Evolutionary conservation across 768 basidiomycete species (phyloP).

Genomic region (Albatrellus ellisii): DNA sequence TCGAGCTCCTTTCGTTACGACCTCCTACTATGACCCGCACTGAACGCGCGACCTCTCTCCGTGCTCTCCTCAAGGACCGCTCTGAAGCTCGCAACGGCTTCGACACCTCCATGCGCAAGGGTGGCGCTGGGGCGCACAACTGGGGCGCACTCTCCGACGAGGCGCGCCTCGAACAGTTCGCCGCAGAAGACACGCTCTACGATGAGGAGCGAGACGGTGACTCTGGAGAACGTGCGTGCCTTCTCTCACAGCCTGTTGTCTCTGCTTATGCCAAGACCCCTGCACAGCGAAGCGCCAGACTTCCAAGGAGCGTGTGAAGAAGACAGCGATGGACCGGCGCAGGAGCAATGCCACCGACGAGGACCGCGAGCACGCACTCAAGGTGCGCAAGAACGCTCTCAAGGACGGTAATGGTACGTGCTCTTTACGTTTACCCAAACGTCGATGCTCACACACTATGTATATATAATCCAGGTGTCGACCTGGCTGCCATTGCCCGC

Average conservation of each 20-base stretch:
- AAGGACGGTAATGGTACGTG: constrained; percentile 37
- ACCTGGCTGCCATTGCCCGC: constrained; percentile 72
- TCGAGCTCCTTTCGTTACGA: too few species aligned
- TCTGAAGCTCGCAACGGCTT: constrained; percentile 69
- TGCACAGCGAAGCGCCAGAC: background rate
- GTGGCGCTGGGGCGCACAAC: constrained; percentile 72
- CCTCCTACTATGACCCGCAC: constrained; percentile 61
- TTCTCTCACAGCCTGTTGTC: constrained; percentile 7
- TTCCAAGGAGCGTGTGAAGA: background rate
- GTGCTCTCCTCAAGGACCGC: constrained; percentile 64
- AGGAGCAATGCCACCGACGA: constrained; percentile 41
- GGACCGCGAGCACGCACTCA: constrained; percentile 46
- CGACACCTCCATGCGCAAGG: constrained; percentile 59
- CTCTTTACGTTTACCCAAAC: constrained; percentile 1
- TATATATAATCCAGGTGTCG: constrained; percentile 22
- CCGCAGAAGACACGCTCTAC: constrained; percentile 46
- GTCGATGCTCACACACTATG: background rate
- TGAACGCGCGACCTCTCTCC: constrained; percentile 55
- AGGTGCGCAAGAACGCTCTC: constrained; percentile 64
- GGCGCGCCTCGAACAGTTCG: constrained; percentile 23
- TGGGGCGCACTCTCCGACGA: constrained; percentile 72
- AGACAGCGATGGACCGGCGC: constrained; percentile 12
- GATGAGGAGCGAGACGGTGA: constrained; percentile 43
- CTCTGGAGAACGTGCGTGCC: constrained; percentile 17
- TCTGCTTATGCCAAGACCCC: constrained; percentile 7